These are phyloP conservation scores for Chalciporus piperatus DNA, from an alignment of 768 basidiomycete species.

Conservation along the genomic window DNA sequence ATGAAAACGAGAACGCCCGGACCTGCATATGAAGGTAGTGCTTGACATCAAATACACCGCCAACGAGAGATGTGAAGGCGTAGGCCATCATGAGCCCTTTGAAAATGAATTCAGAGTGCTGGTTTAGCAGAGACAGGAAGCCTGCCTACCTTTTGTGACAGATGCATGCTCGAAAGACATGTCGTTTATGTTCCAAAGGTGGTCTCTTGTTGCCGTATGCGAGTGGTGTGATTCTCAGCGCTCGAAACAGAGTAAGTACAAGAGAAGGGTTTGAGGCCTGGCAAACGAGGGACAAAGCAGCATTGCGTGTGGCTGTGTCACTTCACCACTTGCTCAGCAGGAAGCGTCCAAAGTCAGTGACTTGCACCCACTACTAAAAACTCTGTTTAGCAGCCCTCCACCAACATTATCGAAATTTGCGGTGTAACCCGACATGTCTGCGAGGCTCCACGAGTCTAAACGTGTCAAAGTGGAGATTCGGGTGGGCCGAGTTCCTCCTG, in stretches of 20 bases:
- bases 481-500: no score
- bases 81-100: constrained; percentile 75
- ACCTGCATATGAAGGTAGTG: constrained; percentile 87
- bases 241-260: neutral
- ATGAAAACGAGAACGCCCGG: constrained; percentile 18
- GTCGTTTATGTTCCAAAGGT: neutral
- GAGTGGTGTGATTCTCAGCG: neutral
- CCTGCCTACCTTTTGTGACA: constrained; percentile 74
- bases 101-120: constrained; percentile 1
- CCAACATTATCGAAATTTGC: no score
- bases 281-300: no score
- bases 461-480: no score
- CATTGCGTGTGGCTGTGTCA: neutral
- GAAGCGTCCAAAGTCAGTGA: no score
- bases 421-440: no score
- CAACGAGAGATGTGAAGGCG: constrained; percentile 69
- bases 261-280: neutral
- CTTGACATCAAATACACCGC: constrained; percentile 81
- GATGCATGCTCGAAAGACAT: constrained; percentile 85
- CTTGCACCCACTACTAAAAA: no score
- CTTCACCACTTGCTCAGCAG: no score
- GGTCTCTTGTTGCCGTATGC: neutral
- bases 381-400: no score
- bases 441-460: no score
- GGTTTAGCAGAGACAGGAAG: neutral